Evolutionary conservation across 352 stramenopile species (phyloP).

Genomic region (Vaucheria bursata): DNA sequence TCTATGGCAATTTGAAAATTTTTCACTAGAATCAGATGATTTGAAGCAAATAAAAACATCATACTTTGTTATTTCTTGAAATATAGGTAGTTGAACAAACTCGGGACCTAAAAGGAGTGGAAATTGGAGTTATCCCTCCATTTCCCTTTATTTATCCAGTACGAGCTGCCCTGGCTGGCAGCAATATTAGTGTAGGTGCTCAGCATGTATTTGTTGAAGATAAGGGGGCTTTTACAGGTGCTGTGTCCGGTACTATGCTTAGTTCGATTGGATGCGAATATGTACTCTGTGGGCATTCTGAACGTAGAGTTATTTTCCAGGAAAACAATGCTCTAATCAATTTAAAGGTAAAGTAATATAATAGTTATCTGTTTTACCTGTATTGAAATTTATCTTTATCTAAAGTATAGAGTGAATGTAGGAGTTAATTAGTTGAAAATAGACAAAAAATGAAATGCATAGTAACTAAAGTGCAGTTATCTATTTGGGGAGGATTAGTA

Average conservation of each 20-base stretch:
- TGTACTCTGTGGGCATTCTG: slow-evolving; percentile 59
- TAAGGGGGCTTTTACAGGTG: slow-evolving; percentile 79
- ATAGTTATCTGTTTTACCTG: background rate
- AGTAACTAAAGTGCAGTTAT: too few species aligned
- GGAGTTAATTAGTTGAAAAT: too few species aligned
- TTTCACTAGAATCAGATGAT: too few species aligned
- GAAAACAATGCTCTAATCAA: slow-evolving; percentile 83
- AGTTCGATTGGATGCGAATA: slow-evolving; percentile 61
- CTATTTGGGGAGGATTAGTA: too few species aligned
- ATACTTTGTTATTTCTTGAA: background rate
- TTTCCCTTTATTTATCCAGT: slow-evolving; percentile 69
- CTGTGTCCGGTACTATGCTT: slow-evolving; percentile 73
- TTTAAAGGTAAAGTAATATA: slow-evolving; percentile 63
- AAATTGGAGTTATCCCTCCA: slow-evolving; percentile 71
- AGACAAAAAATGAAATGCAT: too few species aligned
- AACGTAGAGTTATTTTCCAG: slow-evolving; percentile 57
- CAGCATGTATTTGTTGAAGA: slow-evolving; percentile 68
- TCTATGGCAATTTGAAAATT: too few species aligned
- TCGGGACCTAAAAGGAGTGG: slow-evolving; percentile 22
- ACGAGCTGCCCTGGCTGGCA: slow-evolving; percentile 50
- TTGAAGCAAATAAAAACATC: too few species aligned
- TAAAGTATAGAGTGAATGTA: too few species aligned
- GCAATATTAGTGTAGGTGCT: slow-evolving; percentile 57
- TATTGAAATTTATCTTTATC: background rate
- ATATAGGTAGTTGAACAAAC: slow-evolving; percentile 21